These are phyloP conservation scores for Pterocarpus santalinus DNA, from an alignment of 306 rosid genomes.

Conservation along the genomic window DNA sequence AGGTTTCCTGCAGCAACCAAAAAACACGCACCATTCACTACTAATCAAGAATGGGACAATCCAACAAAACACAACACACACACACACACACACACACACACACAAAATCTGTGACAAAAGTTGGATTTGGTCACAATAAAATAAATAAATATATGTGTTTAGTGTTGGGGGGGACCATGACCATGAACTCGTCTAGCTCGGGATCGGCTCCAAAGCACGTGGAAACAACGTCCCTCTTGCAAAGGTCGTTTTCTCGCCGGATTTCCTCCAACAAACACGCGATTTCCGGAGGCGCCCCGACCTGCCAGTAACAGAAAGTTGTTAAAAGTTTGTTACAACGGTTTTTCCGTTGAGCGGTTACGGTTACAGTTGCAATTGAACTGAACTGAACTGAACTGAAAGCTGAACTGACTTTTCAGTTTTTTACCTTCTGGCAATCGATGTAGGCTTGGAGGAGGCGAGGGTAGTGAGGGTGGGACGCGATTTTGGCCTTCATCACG, in stretches of 20 bases:
- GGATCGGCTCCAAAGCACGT: conserved; percentile 97
- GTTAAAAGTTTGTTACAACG: conserved; percentile 16
- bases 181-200: conserved; percentile 98
- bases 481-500: conserved; percentile 85
- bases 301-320: conserved; percentile 50
- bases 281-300: conserved; percentile 96
- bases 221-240: conserved; percentile 69
- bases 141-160: not conserved
- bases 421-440: conserved; percentile 90
- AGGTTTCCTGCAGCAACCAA: conserved; percentile 69
- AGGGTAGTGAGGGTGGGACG: conserved; percentile 88
- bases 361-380: not conserved
- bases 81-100: not conserved
- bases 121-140: conserved; percentile 14
- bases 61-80: not conserved
- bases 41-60: too few species aligned
- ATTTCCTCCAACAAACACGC: conserved; percentile 82
- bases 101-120: conserved; percentile 47
- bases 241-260: conserved; percentile 71
- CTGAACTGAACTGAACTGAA: not conserved
- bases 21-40: not conserved
- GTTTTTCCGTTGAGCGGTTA: conserved; percentile 16
- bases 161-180: conserved; percentile 63
- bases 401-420: not conserved
- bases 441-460: conserved; percentile 90